Evolutionary conservation across 2,329 filamentous ascomycete species (phyloP).

Genomic region (Nemania abortiva): DNA sequence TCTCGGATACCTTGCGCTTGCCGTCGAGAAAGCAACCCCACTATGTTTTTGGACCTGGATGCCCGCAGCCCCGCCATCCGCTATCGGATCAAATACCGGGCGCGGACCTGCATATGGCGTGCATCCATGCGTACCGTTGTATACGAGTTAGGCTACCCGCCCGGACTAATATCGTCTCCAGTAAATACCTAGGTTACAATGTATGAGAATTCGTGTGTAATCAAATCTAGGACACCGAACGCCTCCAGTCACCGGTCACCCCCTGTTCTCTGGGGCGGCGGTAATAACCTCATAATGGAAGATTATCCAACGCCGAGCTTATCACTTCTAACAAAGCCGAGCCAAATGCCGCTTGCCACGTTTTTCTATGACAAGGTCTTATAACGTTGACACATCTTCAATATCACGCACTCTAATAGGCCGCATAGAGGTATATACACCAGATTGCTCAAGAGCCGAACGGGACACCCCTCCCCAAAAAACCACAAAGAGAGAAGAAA

Average conservation of each 20-base stretch:
- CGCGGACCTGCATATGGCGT: slow-evolving; percentile 59
- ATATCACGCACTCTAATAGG: slow-evolving; percentile 23
- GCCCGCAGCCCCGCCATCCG: slow-evolving; percentile 47
- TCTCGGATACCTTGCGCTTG: slow-evolving; percentile 28
- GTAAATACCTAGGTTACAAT: background rate
- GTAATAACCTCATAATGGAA: background rate
- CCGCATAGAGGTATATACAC: slow-evolving; percentile 33
- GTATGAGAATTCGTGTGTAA: too few relatives aligned
- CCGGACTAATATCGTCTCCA: too few relatives aligned
- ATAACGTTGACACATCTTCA: slow-evolving; percentile 4
- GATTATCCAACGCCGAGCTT: background rate
- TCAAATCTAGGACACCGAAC: background rate
- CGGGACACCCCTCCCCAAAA: slow-evolving; percentile 12
- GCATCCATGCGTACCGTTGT: background rate
- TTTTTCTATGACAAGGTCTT: background rate
- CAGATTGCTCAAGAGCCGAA: slow-evolving; percentile 7
- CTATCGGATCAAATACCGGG: slow-evolving; percentile 77
- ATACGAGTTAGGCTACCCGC: too few relatives aligned
- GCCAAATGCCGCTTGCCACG: slow-evolving; percentile 12
- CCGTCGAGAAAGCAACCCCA: slow-evolving; percentile 40
- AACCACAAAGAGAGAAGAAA: background rate
- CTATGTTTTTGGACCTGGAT: slow-evolving; percentile 12
- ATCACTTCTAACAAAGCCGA: background rate
- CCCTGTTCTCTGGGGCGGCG: too few relatives aligned
- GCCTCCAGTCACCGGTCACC: too few relatives aligned